Conservation (phyloP, 208 protist species). For the Lotmaria passim region DNA sequence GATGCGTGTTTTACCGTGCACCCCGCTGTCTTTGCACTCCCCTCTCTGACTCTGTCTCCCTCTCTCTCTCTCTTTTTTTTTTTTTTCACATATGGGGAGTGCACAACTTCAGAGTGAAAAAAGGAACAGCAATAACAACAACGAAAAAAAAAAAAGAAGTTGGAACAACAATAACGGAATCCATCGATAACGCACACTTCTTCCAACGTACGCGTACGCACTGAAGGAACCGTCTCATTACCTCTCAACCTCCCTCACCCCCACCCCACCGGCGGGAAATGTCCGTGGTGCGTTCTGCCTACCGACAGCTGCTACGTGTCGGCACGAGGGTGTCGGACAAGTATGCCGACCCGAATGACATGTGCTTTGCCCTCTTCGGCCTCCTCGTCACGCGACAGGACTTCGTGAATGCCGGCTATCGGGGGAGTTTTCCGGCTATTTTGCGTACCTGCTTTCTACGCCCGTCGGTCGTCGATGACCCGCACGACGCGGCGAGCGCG, state of each 20-base stretch:
- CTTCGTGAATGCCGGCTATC: constrained; percentile 76
- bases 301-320: constrained; percentile 75
- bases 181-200: not conserved
- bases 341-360: constrained; percentile 61
- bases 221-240: not conserved
- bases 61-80: too few relatives aligned
- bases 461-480: constrained; percentile 42
- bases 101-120: too few relatives aligned
- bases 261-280: too few relatives aligned
- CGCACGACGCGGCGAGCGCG: constrained; percentile 40
- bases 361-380: constrained; percentile 79
- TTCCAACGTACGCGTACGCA: not conserved
- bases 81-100: too few relatives aligned
- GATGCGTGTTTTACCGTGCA: too few relatives aligned
- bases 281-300: constrained; percentile 67
- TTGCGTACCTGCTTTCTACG: constrained; percentile 66
- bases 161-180: too few relatives aligned
- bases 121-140: too few relatives aligned
- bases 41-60: too few relatives aligned
- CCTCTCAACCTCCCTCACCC: too few relatives aligned
- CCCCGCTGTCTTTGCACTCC: too few relatives aligned
- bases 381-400: constrained; percentile 57
- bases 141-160: too few relatives aligned
- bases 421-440: constrained; percentile 44
- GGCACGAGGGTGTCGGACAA: constrained; percentile 29